Evolutionary conservation across 306 rosid species (phyloP).

Genomic region (Quercus gilva): DNA sequence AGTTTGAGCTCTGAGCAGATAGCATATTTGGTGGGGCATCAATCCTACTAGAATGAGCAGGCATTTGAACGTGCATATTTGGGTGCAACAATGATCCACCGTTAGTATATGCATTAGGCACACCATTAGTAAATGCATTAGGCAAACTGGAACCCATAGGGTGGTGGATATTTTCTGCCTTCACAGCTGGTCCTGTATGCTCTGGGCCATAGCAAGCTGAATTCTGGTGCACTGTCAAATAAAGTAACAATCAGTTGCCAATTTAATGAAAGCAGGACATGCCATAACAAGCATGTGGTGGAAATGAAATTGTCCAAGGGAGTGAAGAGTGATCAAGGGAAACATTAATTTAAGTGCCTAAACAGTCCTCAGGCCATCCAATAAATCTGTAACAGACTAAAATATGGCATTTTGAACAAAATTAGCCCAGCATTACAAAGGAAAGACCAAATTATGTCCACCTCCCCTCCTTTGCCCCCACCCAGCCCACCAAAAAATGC

Average conservation of each 20-base stretch:
- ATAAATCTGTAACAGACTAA: neutral
- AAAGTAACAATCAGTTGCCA: neutral
- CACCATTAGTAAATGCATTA: constrained; percentile 39
- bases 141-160: constrained; percentile 55
- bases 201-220: constrained; percentile 57
- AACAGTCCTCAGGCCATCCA: neutral
- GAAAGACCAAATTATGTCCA: neutral
- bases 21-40: constrained; percentile 56
- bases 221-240: constrained; percentile 62
- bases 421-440: too few species aligned
- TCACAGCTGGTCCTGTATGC: constrained; percentile 49
- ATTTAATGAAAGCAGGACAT: constrained; percentile 1
- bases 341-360: neutral
- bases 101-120: constrained; percentile 56
- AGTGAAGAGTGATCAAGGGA: neutral
- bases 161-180: constrained; percentile 66
- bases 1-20: constrained; percentile 55
- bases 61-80: constrained; percentile 63
- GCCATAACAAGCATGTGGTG: neutral
- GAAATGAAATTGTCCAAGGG: neutral
- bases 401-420: too few species aligned
- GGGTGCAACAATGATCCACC: constrained; percentile 64
- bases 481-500: neutral
- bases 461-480: neutral
- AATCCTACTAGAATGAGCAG: constrained; percentile 54